These are phyloP conservation scores for Onygenales sp. DNA, from an alignment of 2,329 filamentous ascomycete species.

Conservation along the genomic window DNA sequence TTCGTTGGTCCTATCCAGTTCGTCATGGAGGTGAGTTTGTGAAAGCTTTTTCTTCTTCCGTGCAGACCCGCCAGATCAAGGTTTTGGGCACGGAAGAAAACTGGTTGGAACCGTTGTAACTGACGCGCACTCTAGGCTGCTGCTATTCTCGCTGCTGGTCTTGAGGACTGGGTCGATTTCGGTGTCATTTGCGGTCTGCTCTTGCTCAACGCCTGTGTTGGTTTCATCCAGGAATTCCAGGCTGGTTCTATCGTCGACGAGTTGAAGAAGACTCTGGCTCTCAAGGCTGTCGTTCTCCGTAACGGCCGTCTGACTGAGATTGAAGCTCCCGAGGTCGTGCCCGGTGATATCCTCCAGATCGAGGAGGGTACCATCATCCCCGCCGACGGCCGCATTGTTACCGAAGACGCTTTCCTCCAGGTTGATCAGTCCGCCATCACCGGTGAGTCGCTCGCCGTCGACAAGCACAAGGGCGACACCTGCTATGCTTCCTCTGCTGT, in stretches of 20 bases:
- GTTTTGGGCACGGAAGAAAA: background rate
- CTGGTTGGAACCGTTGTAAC: conserved; percentile 7
- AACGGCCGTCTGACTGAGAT: conserved; percentile 69
- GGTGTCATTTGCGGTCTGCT: conserved; percentile 81
- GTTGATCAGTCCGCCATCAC: conserved; percentile 90
- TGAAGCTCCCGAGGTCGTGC: conserved; percentile 74
- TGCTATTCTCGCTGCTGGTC: conserved; percentile 70
- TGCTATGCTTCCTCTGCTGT: conserved; percentile 80
- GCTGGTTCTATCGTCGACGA: conserved; percentile 85
- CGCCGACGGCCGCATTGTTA: conserved; percentile 77
- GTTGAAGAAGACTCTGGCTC: conserved; percentile 79
- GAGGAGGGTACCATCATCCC: conserved; percentile 89
- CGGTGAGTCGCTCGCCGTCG: conserved; percentile 82
- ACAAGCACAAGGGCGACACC: conserved; percentile 73
- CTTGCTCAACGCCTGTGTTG: conserved; percentile 73
- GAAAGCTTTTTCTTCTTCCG: background rate
- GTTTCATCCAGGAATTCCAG: conserved; percentile 84
- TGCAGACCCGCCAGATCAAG: too few species aligned
- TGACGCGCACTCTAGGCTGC: conserved; percentile 45
- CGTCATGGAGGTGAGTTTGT: conserved; percentile 69
- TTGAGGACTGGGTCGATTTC: conserved; percentile 86
- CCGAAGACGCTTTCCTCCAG: conserved; percentile 74
- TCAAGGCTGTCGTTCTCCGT: conserved; percentile 80
- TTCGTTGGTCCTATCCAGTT: conserved; percentile 87
- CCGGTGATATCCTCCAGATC: conserved; percentile 80